These are phyloP conservation scores for Taiozyma onychis DNA, from an alignment of 1,139 yeast genomes.

Conservation along the genomic window DNA sequence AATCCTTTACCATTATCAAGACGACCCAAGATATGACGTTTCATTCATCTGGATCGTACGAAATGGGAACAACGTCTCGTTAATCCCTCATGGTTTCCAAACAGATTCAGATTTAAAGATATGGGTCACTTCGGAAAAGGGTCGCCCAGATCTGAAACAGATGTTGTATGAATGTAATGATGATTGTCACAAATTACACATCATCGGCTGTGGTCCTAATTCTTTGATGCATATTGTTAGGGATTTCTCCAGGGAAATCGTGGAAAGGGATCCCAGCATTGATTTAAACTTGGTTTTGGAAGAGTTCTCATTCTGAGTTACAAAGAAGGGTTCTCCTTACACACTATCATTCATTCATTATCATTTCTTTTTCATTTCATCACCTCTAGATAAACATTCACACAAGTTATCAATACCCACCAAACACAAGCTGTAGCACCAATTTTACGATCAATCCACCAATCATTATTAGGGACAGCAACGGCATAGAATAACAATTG, in stretches of 20 bases:
- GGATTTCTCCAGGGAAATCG: constrained; percentile 29
- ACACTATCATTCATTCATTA: neutral
- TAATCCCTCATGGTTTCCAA: neutral
- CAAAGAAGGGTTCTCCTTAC: neutral
- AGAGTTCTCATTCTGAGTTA: constrained; percentile 16
- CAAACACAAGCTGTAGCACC: constrained; percentile 37
- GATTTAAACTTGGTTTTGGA: constrained; percentile 19
- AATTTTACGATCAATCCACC: constrained; percentile 56
- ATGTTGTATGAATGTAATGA: constrained; percentile 26
- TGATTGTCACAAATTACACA: constrained; percentile 32
- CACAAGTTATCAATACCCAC: constrained; percentile 27
- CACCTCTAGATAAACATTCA: constrained; percentile 18
- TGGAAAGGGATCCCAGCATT: constrained; percentile 1
- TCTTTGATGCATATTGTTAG: constrained; percentile 35
- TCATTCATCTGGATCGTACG: constrained; percentile 13
- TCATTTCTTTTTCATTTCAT: neutral
- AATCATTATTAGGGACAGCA: constrained; percentile 55
- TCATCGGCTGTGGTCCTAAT: constrained; percentile 53
- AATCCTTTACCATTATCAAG: constrained; percentile 7
- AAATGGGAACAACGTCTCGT: neutral
- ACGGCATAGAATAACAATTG: constrained; percentile 23
- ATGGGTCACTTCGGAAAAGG: constrained; percentile 23
- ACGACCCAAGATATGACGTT: constrained; percentile 8
- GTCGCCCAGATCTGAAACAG: constrained; percentile 36
- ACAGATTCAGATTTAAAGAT: neutral